Percentiles rank a stretch among this genome's conserved stretches.
phyloP scores from a whole-genome alignment of 2,329 filamentous ascomycete genomes.

The Cercospora sp. region DNA sequence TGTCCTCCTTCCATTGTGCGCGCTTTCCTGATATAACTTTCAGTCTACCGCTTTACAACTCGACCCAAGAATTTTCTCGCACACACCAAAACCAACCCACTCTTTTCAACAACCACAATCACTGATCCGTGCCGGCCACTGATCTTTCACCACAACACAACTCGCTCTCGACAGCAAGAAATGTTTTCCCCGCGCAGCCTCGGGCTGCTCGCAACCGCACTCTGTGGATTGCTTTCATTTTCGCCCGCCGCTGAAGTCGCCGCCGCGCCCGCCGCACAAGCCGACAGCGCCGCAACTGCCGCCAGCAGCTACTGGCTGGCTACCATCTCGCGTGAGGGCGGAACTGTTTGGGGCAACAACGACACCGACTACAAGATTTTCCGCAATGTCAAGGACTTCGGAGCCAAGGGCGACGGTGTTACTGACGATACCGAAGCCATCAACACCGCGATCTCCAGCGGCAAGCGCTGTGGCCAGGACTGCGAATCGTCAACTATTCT shows the following conservation, averaged over 20 bases:
- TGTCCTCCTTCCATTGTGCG: constrained; percentile 2
- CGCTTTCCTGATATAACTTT: constrained; percentile 10
- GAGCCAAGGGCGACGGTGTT: constrained; percentile 57
- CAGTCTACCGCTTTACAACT: neutral
- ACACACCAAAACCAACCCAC: neutral
- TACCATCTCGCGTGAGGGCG: constrained; percentile 53
- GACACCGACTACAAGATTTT: constrained; percentile 64
- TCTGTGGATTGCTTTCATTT: constrained; percentile 31
- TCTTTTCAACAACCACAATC: constrained; percentile 3
- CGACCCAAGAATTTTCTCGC: neutral
- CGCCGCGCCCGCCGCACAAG: constrained; percentile 22
- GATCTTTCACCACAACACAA: constrained; percentile 11
- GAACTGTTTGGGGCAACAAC: constrained; percentile 64
- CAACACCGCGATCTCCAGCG: constrained; percentile 77
- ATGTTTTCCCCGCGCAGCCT: constrained; percentile 33
- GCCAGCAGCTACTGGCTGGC: constrained; percentile 27
- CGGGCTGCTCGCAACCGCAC: constrained; percentile 33
- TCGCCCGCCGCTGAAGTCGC: constrained; percentile 19
- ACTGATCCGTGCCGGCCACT: constrained; percentile 29
- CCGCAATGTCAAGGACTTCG: constrained; percentile 50
- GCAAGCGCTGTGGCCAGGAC: constrained; percentile 82
- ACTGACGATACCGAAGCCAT: constrained; percentile 88
- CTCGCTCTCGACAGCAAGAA: constrained; percentile 9
- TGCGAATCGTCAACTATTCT: constrained; percentile 83
- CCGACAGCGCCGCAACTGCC: constrained; percentile 13